These are phyloP conservation scores for Macrocybe gigantea DNA, from an alignment of 768 basidiomycete genomes.

Conservation along the genomic window DNA sequence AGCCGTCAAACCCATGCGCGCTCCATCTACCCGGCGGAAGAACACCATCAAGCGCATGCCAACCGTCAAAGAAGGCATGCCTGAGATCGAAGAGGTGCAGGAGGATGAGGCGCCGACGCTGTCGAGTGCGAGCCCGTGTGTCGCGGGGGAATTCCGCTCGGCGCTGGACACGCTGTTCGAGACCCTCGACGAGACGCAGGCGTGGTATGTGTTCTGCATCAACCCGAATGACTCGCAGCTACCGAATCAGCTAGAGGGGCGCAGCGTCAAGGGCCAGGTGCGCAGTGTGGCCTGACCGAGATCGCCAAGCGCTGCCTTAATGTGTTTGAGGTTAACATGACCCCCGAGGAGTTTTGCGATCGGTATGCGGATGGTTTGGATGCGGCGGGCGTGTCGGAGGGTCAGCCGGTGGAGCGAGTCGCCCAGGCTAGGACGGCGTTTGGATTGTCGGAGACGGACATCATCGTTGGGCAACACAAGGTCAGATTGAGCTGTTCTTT, in stretches of 20 bases:
- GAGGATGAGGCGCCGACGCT: slow-evolving; percentile 40
- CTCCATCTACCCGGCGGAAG: slow-evolving; percentile 85
- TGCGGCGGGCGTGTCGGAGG: slow-evolving; percentile 51
- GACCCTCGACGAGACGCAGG: slow-evolving; percentile 83
- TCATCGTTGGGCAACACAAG: slow-evolving; percentile 81
- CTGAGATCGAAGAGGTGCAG: slow-evolving; percentile 43
- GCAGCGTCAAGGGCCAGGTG: slow-evolving; percentile 90
- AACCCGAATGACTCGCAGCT: slow-evolving; percentile 95
- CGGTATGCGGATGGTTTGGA: slow-evolving; percentile 71
- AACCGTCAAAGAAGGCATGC: slow-evolving; percentile 39
- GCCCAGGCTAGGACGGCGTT: slow-evolving; percentile 53
- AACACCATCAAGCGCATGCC: slow-evolving; percentile 61
- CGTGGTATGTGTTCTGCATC: slow-evolving; percentile 90
- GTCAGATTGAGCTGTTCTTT: slow-evolving; percentile 33
- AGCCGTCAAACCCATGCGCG: slow-evolving; percentile 89
- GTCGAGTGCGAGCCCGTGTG: slow-evolving; percentile 50
- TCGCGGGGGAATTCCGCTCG: slow-evolving; percentile 83
- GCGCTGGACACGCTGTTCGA: slow-evolving; percentile 84
- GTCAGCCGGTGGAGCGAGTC: slow-evolving; percentile 52
- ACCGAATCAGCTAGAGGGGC: slow-evolving; percentile 89
- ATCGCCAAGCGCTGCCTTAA: slow-evolving; percentile 61
- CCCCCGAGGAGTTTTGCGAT: slow-evolving; percentile 79
- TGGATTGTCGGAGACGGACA: slow-evolving; percentile 58
- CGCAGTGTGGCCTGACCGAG: slow-evolving; percentile 75
- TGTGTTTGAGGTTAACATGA: slow-evolving; percentile 81